A percentile compares a stretch with the other conserved stretches of the same genome.
Evolutionary conservation across 2,329 filamentous ascomycete species (phyloP).

Genomic region (Pseudocercospora cruenta): DNA sequence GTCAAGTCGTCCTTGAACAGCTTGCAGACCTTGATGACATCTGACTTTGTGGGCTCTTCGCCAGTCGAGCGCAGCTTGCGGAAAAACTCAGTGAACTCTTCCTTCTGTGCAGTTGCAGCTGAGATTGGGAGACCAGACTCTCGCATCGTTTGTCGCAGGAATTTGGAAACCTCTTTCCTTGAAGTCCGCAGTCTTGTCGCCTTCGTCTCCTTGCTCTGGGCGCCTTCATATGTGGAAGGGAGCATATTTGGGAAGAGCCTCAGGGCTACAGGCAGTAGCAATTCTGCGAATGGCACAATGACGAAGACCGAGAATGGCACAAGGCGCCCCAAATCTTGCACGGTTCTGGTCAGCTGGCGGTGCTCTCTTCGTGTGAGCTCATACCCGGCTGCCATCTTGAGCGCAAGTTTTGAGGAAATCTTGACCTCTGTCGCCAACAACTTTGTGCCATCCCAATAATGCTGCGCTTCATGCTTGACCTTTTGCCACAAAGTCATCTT

Average conservation of each 20-base stretch:
- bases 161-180: constrained; percentile 89
- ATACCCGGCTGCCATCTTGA: constrained; percentile 98
- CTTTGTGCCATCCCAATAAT: constrained; percentile 99
- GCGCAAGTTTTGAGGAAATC: constrained; percentile 85
- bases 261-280: constrained; percentile 86
- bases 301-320: constrained; percentile 97
- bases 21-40: constrained; percentile 99
- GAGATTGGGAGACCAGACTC: constrained; percentile 93
- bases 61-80: constrained; percentile 90
- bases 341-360: constrained; percentile 87
- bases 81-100: constrained; percentile 97
- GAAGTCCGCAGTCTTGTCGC: constrained; percentile 78
- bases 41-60: constrained; percentile 81
- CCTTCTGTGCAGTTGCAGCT: constrained; percentile 79
- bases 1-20: constrained; percentile 98
- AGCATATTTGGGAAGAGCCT: constrained; percentile 97
- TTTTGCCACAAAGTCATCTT: constrained; percentile 89
- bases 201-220: constrained; percentile 88
- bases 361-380: constrained; percentile 93
- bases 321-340: constrained; percentile 87
- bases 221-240: constrained; percentile 93
- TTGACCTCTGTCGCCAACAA: constrained; percentile 86
- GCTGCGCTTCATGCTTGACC: constrained; percentile 88
- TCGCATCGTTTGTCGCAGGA: constrained; percentile 83
- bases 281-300: constrained; percentile 93